Conservation (phyloP, 306 rosid species). For the Acacia melanoxylon region DNA sequence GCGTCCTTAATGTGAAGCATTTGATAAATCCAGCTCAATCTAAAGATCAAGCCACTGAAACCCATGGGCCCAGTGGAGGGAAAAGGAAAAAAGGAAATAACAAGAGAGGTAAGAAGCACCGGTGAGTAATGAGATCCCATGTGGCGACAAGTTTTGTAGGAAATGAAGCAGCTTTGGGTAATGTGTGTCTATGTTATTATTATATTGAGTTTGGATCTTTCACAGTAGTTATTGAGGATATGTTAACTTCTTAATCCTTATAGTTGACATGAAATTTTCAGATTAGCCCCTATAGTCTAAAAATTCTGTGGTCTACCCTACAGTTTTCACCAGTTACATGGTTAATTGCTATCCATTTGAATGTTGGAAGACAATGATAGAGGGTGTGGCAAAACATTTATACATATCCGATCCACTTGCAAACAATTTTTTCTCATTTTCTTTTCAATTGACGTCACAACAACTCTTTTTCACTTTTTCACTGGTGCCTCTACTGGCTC, state of each 20-base stretch:
- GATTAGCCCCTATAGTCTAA: neutral
- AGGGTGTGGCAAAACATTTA: neutral
- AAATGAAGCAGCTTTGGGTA: neutral
- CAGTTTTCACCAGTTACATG: neutral
- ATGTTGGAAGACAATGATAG: neutral
- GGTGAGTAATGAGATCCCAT: neutral
- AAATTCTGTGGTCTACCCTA: neutral
- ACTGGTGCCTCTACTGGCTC: too few species aligned
- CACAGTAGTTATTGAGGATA: neutral
- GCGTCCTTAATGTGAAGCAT: constrained; percentile 61
- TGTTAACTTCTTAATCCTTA: neutral
- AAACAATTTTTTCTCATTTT: too few species aligned
- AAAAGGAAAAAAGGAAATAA: neutral
- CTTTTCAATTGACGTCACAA: too few species aligned
- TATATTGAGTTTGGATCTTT: neutral
- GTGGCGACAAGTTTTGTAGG: neutral
- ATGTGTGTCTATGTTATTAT: neutral
- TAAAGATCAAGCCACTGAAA: constrained; percentile 14
- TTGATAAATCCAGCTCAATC: constrained; percentile 37
- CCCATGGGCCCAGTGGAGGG: constrained; percentile 12
- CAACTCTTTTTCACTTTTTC: too few species aligned
- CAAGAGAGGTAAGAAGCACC: neutral
- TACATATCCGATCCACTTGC: too few species aligned
- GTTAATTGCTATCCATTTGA: neutral
- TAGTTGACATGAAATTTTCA: neutral